Conservation (phyloP, 2,329 filamentous ascomycete genomes). For the Davidsoniella australis region DNA sequence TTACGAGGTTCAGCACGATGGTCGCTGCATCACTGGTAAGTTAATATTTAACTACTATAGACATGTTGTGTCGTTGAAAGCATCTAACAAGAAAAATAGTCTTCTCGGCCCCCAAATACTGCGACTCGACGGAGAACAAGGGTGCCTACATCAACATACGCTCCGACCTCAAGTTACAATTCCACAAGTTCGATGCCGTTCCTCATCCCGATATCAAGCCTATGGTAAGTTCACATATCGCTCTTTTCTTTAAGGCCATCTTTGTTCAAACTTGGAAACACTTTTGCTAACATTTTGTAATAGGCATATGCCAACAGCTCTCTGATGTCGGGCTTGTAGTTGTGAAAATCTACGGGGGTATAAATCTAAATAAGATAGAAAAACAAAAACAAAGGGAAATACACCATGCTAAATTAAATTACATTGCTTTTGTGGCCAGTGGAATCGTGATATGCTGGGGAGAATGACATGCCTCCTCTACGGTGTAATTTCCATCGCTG, state of each 20-base stretch:
- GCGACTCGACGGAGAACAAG: slow-evolving; percentile 94
- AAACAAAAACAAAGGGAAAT: neutral
- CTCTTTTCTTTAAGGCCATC: too few relatives aligned
- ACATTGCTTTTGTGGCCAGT: neutral
- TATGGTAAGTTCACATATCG: slow-evolving; percentile 41
- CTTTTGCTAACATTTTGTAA: neutral
- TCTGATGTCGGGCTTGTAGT: slow-evolving; percentile 39
- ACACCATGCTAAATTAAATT: neutral
- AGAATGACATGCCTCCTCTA: neutral
- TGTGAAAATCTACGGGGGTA: neutral
- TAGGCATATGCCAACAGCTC: slow-evolving; percentile 75
- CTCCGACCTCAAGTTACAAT: slow-evolving; percentile 77
- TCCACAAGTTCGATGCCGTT: slow-evolving; percentile 88
- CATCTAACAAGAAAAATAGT: slow-evolving; percentile 31
- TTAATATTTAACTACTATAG: slow-evolving; percentile 9
- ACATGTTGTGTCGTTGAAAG: neutral
- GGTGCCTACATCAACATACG: slow-evolving; percentile 97
- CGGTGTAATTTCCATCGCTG: too few relatives aligned
- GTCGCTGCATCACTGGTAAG: slow-evolving; percentile 79
- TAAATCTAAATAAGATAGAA: slow-evolving; percentile 9
- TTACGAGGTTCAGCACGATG: slow-evolving; percentile 96
- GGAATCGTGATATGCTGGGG: neutral
- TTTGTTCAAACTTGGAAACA: neutral
- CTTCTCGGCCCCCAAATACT: slow-evolving; percentile 95
- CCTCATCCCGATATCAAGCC: slow-evolving; percentile 90